Evolutionary conservation across 2,329 filamentous ascomycete species (phyloP), one percentile per base, ranked within the genome.

Genomic region (Scorias spongiosa): DNA sequence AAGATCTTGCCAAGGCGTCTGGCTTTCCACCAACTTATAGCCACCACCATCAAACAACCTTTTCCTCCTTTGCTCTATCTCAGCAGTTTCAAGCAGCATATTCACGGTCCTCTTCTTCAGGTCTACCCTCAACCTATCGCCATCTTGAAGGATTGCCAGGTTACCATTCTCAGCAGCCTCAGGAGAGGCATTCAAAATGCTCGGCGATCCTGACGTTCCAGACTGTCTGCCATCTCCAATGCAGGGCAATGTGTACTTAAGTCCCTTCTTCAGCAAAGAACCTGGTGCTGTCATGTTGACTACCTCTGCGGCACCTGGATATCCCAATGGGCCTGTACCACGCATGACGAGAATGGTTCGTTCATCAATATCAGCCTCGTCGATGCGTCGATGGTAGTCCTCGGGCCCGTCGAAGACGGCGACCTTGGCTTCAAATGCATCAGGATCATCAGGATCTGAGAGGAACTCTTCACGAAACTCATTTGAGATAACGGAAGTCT

Each of bases 101-200:
- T 74, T 65, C 2, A 74, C 70, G 2, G 63, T 61, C 7, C 71
- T 61, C 51, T 66, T 66, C 44, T 55, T 65, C 44, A 75, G 54
- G 48, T 75, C 71, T 5, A 75, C 67, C 3, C 72, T 59, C 15
- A 75, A 49, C 40, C 55, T 55, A 51, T 75, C 72, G 2, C 71
- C 70, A 50, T 74, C 66, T 11, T 55, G 55, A 15, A 75, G 54
- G 15, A 75, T 60, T 3, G 68, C 70, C 15, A 75, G 59, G 43
- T 74, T 74, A 1, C 72, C 71, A 7, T 70, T 71, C 9, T 67
- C 68, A 1, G 71, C 70, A 10, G 72, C 71, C 54, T 75, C 72
- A 7, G 72, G 71, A 39, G 66, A 71, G 1, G 70, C 71, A 47
- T 75, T 74, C n/a, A 75, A 56, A 42, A 75, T 74, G 0, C 69